Base-by-base conservation (phyloP, 1,139 yeast species). In the Yamadazyma songkhlaensis region DNA sequence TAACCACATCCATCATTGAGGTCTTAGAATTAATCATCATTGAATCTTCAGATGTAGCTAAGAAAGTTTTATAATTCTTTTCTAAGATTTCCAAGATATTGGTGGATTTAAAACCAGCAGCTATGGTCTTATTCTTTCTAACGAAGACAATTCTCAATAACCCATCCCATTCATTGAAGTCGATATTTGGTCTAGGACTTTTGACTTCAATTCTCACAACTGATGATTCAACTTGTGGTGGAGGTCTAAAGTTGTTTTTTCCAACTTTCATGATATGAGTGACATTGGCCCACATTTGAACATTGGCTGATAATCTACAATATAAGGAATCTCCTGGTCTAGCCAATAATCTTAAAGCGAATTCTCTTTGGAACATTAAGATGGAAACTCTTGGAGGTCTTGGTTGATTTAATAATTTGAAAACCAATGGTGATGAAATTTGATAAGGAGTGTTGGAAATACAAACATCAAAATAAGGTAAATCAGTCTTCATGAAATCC, bases 231-330 rank as follows among this genome's bases (percentile, higher is more conserved):
- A 92, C 99, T 60, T 92, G 92, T 40, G 99, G 99, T 14, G 99
- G 99, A 27, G 99, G 99, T 48, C 97, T 76, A 72, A 92, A 92
- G 57, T 92, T 92, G 60, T 94, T 94, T 57, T 81, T 84, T 24
- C 98, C 97, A 29, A 92, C 98, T 62, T 94, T 94, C 99, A 92
- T 92, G 40, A 92, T 87, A 61, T 92, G 98, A 6, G 96, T 89
- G 15, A 94, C 97, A 48, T 87, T 87, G 15, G 97, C 96, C 97
- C 98, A 92, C 97, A 92, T 90, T 57, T 92, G 98, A 0, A 92
- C 97, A 55, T 92, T 94, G 25, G 96, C 98, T 14, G 95, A 84
- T 40, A 92, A 72, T 52, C 99, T 77, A 61, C 97, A 89, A 66
- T 92, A 92, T 34, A 94, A 69, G 2, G 88, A 63, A 50, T 92